Percentiles rank a stretch among this genome's conserved stretches.
Conservation (phyloP, 1,139 yeast genomes). For the Debaryomycetaceae sp. region DNA sequence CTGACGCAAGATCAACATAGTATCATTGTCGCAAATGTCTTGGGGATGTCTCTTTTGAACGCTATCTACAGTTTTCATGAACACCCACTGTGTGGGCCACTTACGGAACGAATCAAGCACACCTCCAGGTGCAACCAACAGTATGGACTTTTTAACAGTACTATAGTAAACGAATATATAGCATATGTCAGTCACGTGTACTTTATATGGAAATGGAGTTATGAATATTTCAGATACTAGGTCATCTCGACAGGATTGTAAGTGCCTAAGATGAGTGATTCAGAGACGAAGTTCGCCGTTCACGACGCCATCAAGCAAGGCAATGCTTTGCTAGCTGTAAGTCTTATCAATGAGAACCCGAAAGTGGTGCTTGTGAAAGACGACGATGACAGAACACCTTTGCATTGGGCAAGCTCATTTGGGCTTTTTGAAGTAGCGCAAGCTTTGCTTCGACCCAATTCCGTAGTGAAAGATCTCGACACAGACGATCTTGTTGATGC, state of each 20-base stretch:
- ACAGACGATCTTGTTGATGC: conserved; percentile 67
- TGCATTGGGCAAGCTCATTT: conserved; percentile 86
- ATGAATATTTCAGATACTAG: neutral
- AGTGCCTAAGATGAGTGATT: neutral
- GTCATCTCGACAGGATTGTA: neutral
- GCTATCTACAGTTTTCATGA: no score
- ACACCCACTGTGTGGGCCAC: no score
- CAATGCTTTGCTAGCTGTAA: conserved; percentile 46
- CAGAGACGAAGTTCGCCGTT: neutral
- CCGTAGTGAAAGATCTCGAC: conserved; percentile 38
- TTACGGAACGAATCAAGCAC: no score
- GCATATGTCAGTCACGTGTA: neutral
- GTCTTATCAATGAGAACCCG: conserved; percentile 48
- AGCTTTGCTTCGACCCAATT: conserved; percentile 40
- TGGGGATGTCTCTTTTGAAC: no score
- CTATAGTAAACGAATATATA: no score
- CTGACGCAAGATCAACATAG: neutral
- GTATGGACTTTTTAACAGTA: no score
- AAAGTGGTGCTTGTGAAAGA: conserved; percentile 47
- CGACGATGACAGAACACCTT: conserved; percentile 73
- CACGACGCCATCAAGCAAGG: conserved; percentile 51
- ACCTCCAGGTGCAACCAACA: no score
- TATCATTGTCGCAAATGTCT: no score
- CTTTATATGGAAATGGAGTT: no score
- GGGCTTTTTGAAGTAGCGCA: conserved; percentile 54